Evolutionary conservation across 2,329 filamentous ascomycete species (phyloP), one percentile per base, ranked within the genome.

Genomic region (Pestalotiopsis sp.): DNA sequence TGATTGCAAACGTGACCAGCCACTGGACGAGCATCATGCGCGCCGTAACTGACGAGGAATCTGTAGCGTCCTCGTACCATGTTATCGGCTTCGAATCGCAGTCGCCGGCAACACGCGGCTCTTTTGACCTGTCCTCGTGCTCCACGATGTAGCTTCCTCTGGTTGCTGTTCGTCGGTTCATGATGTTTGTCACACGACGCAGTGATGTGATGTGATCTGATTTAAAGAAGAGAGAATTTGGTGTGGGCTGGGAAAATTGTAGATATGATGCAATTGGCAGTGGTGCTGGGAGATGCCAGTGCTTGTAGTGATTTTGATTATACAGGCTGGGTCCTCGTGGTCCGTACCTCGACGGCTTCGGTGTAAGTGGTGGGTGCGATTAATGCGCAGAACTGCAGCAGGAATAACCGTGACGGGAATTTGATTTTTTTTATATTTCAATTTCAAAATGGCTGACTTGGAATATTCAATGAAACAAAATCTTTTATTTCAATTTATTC

Each of bases 51-150:
- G 63, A 57, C 4, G 63, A 66, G 12, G 63, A 66, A 14, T 66
- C 63, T 12, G 63, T 66, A 4, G 63, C 49, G 12, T 66, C 63
- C 63, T 66, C 23, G 49, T 66, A 66, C 63, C 63, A 66, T 14
- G 41, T 7, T 11, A 27, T 66, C 14, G 63, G 25, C 41, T 66
- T 66, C 5, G 41, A 36, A 25, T 66, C 63, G 17, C 38, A 66
- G 17, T 66, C 63, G 12, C 63, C 63, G 2, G 49, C 20, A 27
- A 65, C 62, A 13, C 62, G 62, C 2, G 62, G 62, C 41, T 65
- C 62, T 17, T 65, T 39, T 38, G 38, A 45, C 39, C 25, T 36
- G 39, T 65, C 27, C 62, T 65, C 62, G 13, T 65, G 62, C 23
- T 65, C 20, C 11, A 65, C 14, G 62, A 65, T 20, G 39, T 52